Conservation (phyloP, 495 filamentous ascomycete species). For the Copromyces sp. region DNA sequence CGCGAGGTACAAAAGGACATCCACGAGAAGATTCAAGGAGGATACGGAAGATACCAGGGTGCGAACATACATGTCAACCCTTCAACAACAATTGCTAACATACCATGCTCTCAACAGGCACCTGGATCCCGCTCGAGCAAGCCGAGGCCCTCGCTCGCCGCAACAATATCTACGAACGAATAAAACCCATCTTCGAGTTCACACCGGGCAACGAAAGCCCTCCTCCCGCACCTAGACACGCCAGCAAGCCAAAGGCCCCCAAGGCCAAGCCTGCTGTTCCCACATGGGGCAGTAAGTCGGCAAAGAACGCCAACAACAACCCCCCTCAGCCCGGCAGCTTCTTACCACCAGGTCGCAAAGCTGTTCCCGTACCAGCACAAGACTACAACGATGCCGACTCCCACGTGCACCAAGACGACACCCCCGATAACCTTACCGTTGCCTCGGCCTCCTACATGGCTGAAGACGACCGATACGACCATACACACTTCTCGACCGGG, state of each 20-base stretch:
- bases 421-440: conserved; percentile 67
- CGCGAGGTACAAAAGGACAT: conserved; percentile 91
- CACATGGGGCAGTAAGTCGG: conserved; percentile 39
- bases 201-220: conserved; percentile 76
- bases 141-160: conserved; percentile 72
- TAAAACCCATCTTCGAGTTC: conserved; percentile 83
- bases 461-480: conserved; percentile 64
- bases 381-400: conserved; percentile 40
- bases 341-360: conserved; percentile 21
- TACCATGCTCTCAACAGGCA: conserved; percentile 46
- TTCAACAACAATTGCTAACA: background rate
- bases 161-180: conserved; percentile 72
- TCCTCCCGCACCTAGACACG: conserved; percentile 89
- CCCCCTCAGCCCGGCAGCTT: conserved; percentile 9
- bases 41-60: conserved; percentile 98
- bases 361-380: conserved; percentile 21
- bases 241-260: conserved; percentile 60
- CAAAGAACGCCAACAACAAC: conserved; percentile 5
- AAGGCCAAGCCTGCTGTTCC: conserved; percentile 46
- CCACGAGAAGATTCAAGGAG: conserved; percentile 96
- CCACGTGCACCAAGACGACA: conserved; percentile 69
- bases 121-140: conserved; percentile 85
- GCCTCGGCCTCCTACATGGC: conserved; percentile 73
- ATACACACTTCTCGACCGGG: conserved; percentile 54
- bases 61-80: conserved; percentile 1